phyloP scores from a whole-genome alignment of 139 green algal species.

The Tetratostichococcus sp. region DNA sequence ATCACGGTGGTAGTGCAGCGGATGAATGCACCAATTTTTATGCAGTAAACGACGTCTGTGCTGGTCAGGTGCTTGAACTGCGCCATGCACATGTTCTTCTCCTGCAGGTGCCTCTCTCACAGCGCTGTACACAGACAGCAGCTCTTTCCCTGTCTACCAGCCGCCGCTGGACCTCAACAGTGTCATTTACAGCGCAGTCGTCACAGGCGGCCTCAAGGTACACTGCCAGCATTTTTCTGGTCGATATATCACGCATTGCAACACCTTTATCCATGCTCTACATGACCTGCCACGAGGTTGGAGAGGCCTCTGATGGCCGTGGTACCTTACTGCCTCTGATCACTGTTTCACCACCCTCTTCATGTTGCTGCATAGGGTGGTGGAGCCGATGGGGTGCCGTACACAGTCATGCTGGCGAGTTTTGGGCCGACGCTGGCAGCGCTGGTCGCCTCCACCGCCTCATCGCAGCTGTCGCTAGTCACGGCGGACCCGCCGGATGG shows the following conservation, averaged over 20 bases:
- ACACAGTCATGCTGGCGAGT: constrained; percentile 10
- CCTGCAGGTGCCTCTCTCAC: not conserved
- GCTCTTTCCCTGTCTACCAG: not conserved
- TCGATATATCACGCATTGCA: too few species aligned
- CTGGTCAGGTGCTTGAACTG: not conserved
- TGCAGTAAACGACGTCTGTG: too few species aligned
- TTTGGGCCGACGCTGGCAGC: not conserved
- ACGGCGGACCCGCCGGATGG: constrained; percentile 23
- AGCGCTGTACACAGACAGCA: not conserved
- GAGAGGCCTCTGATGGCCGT: too few species aligned
- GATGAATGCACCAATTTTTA: too few species aligned
- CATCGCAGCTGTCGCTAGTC: constrained; percentile 5
- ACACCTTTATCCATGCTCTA: too few species aligned
- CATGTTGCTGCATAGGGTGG: not conserved
- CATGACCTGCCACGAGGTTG: too few species aligned
- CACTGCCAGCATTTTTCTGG: too few species aligned
- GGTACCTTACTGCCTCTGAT: too few species aligned
- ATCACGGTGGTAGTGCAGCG: too few species aligned
- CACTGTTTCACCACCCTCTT: too few species aligned
- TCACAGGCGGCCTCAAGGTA: not conserved
- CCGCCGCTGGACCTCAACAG: not conserved
- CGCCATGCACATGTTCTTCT: not conserved
- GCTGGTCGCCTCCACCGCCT: constrained; percentile 4
- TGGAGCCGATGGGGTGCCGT: not conserved
- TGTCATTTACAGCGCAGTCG: constrained; percentile 8